A percentile compares a stretch with the other conserved stretches of the same genome.
Evolutionary conservation across 116 monocot species (phyloP).

Genomic region (Zostera marina): DNA sequence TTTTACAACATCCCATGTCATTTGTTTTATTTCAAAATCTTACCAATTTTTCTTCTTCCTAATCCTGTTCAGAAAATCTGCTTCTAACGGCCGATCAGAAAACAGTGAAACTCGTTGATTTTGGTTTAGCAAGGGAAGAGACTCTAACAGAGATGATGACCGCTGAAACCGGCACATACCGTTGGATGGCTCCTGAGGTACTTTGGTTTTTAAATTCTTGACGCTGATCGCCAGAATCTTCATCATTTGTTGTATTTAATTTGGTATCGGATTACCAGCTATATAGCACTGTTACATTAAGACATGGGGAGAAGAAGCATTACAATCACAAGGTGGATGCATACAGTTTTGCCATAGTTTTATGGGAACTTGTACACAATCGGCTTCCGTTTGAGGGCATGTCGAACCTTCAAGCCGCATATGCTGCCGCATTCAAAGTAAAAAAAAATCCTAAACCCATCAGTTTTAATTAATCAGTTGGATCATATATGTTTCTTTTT

Average conservation of each 20-base stretch:
- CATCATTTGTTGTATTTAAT: not conserved
- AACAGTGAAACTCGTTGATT: conserved; percentile 86
- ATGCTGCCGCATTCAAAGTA: conserved; percentile 83
- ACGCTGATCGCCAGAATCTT: not conserved
- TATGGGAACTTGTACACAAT: conserved; percentile 69
- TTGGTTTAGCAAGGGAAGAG: conserved; percentile 91
- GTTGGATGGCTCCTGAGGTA: conserved; percentile 99
- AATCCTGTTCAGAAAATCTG: conserved; percentile 92
- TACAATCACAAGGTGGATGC: conserved; percentile 85
- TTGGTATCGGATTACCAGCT: conserved; percentile 21
- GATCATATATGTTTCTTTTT: not conserved
- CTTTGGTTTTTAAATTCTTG: conserved; percentile 16
- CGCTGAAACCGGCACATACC: conserved; percentile 89
- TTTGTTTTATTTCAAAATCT: not conserved
- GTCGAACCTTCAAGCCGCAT: conserved; percentile 79
- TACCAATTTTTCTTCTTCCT: conserved; percentile 2
- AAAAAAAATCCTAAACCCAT: not conserved
- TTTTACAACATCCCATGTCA: not conserved
- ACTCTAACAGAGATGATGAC: conserved; percentile 99
- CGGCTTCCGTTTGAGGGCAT: conserved; percentile 71
- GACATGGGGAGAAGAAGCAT: conserved; percentile 94
- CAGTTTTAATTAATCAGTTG: not conserved
- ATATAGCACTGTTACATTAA: conserved; percentile 91
- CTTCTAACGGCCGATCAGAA: conserved; percentile 72
- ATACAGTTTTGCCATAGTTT: conserved; percentile 66